Percentiles rank a stretch among this genome's conserved stretches.
Evolutionary conservation across 495 filamentous ascomycete species (phyloP).

Genomic region (Neurospora sp.): DNA sequence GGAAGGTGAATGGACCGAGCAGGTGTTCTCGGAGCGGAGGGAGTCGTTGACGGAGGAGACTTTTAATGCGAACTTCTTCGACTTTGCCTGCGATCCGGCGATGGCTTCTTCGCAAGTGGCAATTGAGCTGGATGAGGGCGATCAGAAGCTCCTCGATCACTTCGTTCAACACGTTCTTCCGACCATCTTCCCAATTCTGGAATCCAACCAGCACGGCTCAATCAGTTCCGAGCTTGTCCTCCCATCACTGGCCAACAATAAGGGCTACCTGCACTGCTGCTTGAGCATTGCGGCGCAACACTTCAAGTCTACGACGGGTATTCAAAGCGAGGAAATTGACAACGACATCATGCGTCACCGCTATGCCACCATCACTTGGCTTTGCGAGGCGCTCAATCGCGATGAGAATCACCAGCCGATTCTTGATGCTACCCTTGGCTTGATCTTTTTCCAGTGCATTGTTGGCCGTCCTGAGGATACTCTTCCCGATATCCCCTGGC

Average conservation of each 20-base stretch:
- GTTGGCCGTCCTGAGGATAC: constrained; percentile 78
- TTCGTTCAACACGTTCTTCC: constrained; percentile 83
- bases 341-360: constrained; percentile 90
- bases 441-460: constrained; percentile 96
- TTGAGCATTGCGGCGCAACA: constrained; percentile 93
- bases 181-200: constrained; percentile 82
- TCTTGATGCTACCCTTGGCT: constrained; percentile 85
- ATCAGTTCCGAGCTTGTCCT: constrained; percentile 72
- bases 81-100: constrained; percentile 53
- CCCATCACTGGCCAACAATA: constrained; percentile 77
- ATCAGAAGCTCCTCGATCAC: constrained; percentile 79
- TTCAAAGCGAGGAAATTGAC: constrained; percentile 65
- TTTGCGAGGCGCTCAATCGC: constrained; percentile 71
- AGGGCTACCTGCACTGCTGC: constrained; percentile 90
- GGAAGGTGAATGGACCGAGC: constrained; percentile 65
- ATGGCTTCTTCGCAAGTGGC: constrained; percentile 49
- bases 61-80: constrained; percentile 64
- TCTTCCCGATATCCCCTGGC: constrained; percentile 92
- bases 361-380: constrained; percentile 73
- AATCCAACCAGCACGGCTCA: constrained; percentile 74
- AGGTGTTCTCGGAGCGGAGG: constrained; percentile 57
- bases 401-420: constrained; percentile 81
- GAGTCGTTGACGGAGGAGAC: constrained; percentile 56
- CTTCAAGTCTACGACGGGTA: constrained; percentile 63
- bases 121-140: constrained; percentile 81